These are phyloP conservation scores for Moricandia arvensis DNA, from an alignment of 345 rosid species.

Conservation along the genomic window DNA sequence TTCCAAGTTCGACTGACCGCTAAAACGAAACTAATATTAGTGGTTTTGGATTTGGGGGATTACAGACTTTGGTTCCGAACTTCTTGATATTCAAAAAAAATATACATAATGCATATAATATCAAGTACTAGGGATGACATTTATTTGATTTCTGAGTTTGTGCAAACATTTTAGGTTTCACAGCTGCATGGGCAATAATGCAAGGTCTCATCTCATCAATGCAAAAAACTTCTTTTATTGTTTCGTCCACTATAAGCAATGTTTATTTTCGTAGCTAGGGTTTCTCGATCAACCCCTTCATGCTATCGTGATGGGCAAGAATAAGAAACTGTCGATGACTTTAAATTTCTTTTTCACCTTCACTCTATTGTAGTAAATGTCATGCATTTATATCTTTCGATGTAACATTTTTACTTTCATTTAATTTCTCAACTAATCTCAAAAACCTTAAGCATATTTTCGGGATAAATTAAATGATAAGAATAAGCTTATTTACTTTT, in stretches of 20 bases:
- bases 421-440: conserved; percentile 1
- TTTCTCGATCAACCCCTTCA: conserved; percentile 18
- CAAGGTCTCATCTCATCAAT: conserved; percentile 22
- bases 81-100: no score
- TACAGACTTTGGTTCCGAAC: no score
- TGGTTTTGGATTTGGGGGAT: no score
- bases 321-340: conserved; percentile 18
- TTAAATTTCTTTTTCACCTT: conserved; percentile 8
- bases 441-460: no score
- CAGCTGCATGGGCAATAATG: conserved; percentile 32
- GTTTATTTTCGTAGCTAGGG: conserved; percentile 27
- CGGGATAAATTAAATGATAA: no score
- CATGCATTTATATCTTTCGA: conserved; percentile 22
- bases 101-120: background rate
- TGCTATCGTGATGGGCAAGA: conserved; percentile 37
- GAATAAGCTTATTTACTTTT: no score
- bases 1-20: no score
- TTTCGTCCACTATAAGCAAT: conserved; percentile 25
- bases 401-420: conserved; percentile 33
- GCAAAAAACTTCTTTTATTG: conserved; percentile 1
- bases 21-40: no score
- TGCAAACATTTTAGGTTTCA: conserved; percentile 30
- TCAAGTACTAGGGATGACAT: conserved; percentile 10
- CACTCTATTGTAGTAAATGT: conserved; percentile 23
- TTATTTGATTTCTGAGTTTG: conserved; percentile 29